phyloP scores from a whole-genome alignment of 345 rosid species.

The Gossypium turneri region DNA sequence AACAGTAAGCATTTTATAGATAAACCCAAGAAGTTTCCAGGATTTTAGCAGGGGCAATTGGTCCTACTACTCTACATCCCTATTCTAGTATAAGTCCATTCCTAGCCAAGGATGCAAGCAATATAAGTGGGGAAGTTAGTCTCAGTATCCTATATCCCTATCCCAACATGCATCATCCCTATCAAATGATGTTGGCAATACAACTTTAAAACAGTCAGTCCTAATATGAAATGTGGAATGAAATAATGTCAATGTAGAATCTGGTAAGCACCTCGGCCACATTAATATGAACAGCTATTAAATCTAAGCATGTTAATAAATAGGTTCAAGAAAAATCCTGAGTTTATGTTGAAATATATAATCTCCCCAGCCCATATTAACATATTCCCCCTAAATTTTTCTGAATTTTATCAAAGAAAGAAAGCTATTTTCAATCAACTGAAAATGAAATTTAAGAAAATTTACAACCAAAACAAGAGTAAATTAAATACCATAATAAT shows the following conservation, averaged over 20 bases:
- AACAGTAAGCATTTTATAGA: background rate
- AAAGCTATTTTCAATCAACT: background rate
- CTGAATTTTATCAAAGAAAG: background rate
- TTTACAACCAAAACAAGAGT: conserved; percentile 3
- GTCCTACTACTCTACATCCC: background rate
- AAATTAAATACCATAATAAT: conserved; percentile 75
- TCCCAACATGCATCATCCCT: background rate
- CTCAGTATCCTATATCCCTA: background rate
- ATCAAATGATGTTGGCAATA: background rate
- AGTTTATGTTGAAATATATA: background rate
- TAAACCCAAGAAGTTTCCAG: conserved; percentile 4
- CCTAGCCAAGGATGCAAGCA: background rate
- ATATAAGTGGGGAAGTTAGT: background rate
- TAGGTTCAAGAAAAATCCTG: background rate
- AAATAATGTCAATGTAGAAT: background rate
- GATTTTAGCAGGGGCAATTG: background rate
- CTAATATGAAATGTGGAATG: background rate
- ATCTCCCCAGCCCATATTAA: background rate
- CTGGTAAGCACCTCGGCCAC: background rate
- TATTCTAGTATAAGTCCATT: background rate
- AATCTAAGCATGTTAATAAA: background rate
- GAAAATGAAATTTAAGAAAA: background rate
- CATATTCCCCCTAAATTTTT: background rate
- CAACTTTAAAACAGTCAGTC: background rate
- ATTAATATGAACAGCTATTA: background rate